phyloP scores from a whole-genome alignment of 306 rosid species.

The Lathyrus sativus region DNA sequence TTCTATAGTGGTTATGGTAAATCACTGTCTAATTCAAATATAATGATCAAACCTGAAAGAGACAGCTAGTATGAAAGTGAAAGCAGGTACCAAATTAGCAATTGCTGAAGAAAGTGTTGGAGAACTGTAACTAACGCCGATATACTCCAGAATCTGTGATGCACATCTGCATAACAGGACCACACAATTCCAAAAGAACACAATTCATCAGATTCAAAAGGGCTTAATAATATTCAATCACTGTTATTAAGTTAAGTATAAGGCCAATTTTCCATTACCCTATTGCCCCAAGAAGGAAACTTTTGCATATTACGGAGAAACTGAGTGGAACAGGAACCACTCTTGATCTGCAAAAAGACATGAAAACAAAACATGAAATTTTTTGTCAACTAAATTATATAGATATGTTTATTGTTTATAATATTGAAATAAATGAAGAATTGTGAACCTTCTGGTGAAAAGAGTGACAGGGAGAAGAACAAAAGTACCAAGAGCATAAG shows the following conservation, averaged over 20 bases:
- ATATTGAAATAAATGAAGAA: not conserved
- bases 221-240: not conserved
- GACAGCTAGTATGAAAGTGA: slow-evolving; percentile 83
- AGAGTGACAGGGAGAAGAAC: slow-evolving; percentile 70
- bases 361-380: slow-evolving; percentile 23
- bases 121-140: slow-evolving; percentile 72
- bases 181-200: slow-evolving; percentile 11
- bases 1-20: too few relatives aligned
- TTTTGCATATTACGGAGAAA: slow-evolving; percentile 61
- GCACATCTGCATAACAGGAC: slow-evolving; percentile 50
- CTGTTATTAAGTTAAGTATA: too few relatives aligned
- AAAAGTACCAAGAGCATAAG: slow-evolving; percentile 72
- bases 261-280: slow-evolving; percentile 61
- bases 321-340: slow-evolving; percentile 78
- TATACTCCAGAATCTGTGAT: slow-evolving; percentile 74
- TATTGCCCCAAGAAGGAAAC: slow-evolving; percentile 68
- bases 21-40: not conserved
- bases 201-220: not conserved
- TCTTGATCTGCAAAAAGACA: slow-evolving; percentile 56
- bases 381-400: not conserved
- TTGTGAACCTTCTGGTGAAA: slow-evolving; percentile 50
- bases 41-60: slow-evolving; percentile 61
- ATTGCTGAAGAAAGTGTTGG: slow-evolving; percentile 94
- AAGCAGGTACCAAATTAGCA: slow-evolving; percentile 82
- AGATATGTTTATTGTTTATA: not conserved